Base-by-base conservation (phyloP, 108 stramenopile genomes). In the Nannochloropsis granulata region DNA sequence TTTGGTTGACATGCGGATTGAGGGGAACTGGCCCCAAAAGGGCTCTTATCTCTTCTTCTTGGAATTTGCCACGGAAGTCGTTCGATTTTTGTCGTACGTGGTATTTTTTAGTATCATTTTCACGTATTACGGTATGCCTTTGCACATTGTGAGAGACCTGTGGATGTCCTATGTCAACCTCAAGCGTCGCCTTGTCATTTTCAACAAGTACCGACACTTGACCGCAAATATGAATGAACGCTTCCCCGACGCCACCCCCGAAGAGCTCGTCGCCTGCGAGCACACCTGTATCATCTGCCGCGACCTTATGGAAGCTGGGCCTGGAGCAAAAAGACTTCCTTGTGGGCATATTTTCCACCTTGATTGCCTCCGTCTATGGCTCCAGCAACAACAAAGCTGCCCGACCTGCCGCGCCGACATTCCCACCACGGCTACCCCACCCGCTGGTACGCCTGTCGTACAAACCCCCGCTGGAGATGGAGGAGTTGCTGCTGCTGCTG, bases 221-320 rank as follows among this genome's bases (percentile, higher is more conserved):
- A 96, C 96, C 79, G 87, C 92, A 44, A 96, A 93, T 79, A 95
- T 99, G 95, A 91, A 94, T n/a, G 94, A 93, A 83, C 93, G 94
- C 25, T 98, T 99, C 87, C 93, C 93, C 43, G 88, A 87, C 80
- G 94, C 95, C 14, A 91, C 92, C 24, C 92, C 93, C 16, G 95
- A 96, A 45, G 95, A 97, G 82, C 88, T 97, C 71, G 93, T 93
- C 78, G 93, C 91, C 56, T 87, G 92, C 14, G 95, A 94, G 10
- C 90, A 92, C n/a, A 93, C 91, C 13, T 99, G 98, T 85, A 96
- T 99, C 87, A 97, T 99, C 87, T 99, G 98, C 92, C 95, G 98
- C 12, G 98, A 98, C 86, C 89, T 89, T 81, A 98, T 98, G 98
- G 44, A 43, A n/a, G 84, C 46, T 13, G 97, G 94, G 11, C 56